Evolutionary conservation across 805 yeast species (phyloP).

Genomic region (Starmerella sp.): DNA sequence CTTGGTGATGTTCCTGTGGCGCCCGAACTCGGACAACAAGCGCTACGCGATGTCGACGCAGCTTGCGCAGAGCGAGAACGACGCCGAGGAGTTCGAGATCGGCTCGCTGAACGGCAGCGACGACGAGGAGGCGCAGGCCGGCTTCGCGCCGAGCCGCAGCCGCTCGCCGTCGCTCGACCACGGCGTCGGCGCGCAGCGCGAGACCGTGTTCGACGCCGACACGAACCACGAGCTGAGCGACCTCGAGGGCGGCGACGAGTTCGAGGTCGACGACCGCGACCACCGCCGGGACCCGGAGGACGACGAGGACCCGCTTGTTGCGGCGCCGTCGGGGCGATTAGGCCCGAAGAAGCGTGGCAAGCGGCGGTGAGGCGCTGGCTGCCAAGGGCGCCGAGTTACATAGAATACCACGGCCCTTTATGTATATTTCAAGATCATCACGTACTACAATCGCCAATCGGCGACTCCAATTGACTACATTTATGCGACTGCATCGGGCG

Average conservation of each 20-base stretch:
- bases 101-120: slow-evolving; percentile 39
- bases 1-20: slow-evolving; percentile 83
- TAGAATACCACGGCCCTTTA: not conserved
- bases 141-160: slow-evolving; percentile 4
- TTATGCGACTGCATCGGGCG: no score
- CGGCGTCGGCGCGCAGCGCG: slow-evolving; percentile 11
- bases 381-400: not conserved
- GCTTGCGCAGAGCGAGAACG: slow-evolving; percentile 60
- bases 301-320: slow-evolving; percentile 20
- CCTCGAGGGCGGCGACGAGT: slow-evolving; percentile 20
- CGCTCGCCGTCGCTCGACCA: not conserved
- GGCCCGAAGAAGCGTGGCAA: not conserved
- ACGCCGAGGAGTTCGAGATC: slow-evolving; percentile 54
- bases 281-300: slow-evolving; percentile 1
- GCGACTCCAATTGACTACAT: no score
- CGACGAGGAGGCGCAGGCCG: slow-evolving; percentile 30
- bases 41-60: slow-evolving; percentile 92
- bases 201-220: slow-evolving; percentile 18
- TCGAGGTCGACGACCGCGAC: slow-evolving; percentile 11
- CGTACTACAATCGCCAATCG: no score
- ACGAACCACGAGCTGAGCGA: slow-evolving; percentile 20
- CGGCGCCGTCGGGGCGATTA: slow-evolving; percentile 15
- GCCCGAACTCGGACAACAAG: slow-evolving; percentile 92
- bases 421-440: not conserved
- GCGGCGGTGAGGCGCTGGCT: not conserved